Conservation (phyloP, 306 rosid genomes). For the Glycine tomentella region DNA sequence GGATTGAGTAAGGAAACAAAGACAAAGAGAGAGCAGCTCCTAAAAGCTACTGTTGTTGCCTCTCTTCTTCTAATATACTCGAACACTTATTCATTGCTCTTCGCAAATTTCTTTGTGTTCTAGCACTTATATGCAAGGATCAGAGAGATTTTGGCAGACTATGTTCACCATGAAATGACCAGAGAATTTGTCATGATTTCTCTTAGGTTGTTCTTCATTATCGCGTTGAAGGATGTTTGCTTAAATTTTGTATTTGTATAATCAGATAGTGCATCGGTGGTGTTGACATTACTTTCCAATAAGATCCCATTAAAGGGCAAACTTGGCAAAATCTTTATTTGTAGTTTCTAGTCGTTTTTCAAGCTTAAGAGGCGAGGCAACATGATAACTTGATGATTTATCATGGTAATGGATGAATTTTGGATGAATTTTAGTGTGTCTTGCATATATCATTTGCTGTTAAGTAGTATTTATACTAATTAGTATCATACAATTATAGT, state of each 20-base stretch:
- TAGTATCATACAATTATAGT: not conserved
- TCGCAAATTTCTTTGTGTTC: too few relatives aligned
- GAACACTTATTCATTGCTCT: too few relatives aligned
- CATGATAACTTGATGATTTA: constrained; percentile 35
- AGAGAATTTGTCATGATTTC: too few relatives aligned
- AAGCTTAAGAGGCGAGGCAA: constrained; percentile 22
- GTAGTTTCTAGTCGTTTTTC: constrained; percentile 30
- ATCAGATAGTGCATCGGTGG: constrained; percentile 30
- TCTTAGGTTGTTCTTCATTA: too few relatives aligned
- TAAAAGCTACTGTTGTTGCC: too few relatives aligned
- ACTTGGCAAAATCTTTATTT: constrained; percentile 40
- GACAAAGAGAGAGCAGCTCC: too few relatives aligned
- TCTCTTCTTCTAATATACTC: too few relatives aligned
- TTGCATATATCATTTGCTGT: not conserved
- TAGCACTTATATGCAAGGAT: too few relatives aligned
- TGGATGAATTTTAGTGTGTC: too few relatives aligned
- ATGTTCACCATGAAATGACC: too few relatives aligned
- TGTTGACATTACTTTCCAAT: constrained; percentile 34
- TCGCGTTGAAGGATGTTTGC: constrained; percentile 52
- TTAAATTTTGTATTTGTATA: constrained; percentile 49
- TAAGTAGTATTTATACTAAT: not conserved
- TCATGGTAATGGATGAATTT: constrained; percentile 38
- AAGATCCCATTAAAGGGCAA: constrained; percentile 43
- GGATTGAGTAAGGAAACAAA: too few relatives aligned
- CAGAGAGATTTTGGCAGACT: too few relatives aligned